Evolutionary conservation across 495 filamentous ascomycete species (phyloP).

Genomic region (Penicillium herquei): DNA sequence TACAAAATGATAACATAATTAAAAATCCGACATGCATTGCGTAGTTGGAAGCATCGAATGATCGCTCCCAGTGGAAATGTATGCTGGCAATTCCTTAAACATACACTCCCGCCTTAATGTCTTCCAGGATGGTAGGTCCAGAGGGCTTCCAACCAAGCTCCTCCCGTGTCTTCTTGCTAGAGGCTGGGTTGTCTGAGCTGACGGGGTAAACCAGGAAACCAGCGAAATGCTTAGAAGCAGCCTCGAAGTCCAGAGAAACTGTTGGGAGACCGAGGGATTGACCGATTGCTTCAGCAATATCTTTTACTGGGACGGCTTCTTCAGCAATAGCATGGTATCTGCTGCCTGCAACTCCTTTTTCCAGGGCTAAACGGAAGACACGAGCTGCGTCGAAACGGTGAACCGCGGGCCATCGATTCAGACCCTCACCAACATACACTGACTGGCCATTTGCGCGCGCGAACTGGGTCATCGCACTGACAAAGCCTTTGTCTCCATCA

Average conservation of each 20-base stretch:
- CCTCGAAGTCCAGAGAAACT: constrained; percentile 23
- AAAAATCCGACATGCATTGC: too few species aligned
- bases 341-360: constrained; percentile 38
- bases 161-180: constrained; percentile 40
- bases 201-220: constrained; percentile 24
- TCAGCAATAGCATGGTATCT: constrained; percentile 42
- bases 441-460: constrained; percentile 33
- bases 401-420: constrained; percentile 40
- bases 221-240: constrained; percentile 33
- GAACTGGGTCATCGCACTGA: constrained; percentile 25
- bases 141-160: constrained; percentile 39
- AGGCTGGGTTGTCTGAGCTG: constrained; percentile 33
- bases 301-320: constrained; percentile 36
- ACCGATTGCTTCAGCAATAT: constrained; percentile 39
- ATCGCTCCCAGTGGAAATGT: too few species aligned
- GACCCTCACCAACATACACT: constrained; percentile 43
- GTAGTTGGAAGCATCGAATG: too few species aligned
- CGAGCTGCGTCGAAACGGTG: constrained; percentile 42
- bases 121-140: constrained; percentile 31
- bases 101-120: constrained; percentile 33
- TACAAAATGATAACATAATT: too few species aligned
- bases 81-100: not conserved
- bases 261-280: constrained; percentile 30
- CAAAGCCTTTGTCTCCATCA: constrained; percentile 35
- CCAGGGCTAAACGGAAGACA: constrained; percentile 40